These are phyloP conservation scores for Colletotrichum sp. DNA, from an alignment of 2,329 filamentous ascomycete genomes.

Conservation along the genomic window DNA sequence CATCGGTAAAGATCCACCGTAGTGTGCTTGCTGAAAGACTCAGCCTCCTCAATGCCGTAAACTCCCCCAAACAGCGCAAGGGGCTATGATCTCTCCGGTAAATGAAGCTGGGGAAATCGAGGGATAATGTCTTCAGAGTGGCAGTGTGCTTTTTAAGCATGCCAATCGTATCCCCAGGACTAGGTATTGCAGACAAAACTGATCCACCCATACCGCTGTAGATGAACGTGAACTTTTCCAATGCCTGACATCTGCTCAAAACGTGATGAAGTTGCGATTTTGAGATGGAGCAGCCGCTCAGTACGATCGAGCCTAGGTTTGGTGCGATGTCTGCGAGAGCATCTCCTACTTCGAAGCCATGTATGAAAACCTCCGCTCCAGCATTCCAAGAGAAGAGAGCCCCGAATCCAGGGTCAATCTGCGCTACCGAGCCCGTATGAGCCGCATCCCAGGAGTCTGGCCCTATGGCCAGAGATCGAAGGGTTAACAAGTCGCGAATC, in stretches of 20 bases:
- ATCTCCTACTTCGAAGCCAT: background rate
- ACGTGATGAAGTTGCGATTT: background rate
- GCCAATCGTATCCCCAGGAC: background rate
- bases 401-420: background rate
- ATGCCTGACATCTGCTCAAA: background rate
- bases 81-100: background rate
- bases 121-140: background rate
- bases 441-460: accelerated
- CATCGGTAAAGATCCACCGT: background rate
- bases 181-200: background rate
- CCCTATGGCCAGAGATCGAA: background rate
- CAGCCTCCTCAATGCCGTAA: background rate
- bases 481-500: background rate
- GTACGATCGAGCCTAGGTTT: background rate
- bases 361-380: background rate
- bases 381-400: background rate
- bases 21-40: background rate
- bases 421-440: background rate
- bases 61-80: background rate
- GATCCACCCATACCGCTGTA: accelerated
- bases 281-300: background rate
- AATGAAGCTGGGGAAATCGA: background rate
- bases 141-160: background rate
- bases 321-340: background rate
- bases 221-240: background rate